Percentiles rank a stretch among this genome's conserved stretches.
Evolutionary conservation across 805 yeast species (phyloP).

Genomic region (Ogataea nakhonphanomensis): DNA sequence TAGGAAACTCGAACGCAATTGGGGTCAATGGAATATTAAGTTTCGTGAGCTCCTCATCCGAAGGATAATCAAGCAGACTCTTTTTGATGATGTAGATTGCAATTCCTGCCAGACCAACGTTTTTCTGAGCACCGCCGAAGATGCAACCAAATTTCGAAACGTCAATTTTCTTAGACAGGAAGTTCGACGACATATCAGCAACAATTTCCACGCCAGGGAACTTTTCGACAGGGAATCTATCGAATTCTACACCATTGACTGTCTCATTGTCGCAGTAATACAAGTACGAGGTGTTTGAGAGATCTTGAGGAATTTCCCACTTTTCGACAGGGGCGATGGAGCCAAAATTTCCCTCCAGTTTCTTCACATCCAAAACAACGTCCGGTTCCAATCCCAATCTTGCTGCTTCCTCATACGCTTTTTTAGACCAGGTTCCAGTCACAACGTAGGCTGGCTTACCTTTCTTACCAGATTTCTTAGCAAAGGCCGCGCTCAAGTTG

Average conservation of each 20-base stretch:
- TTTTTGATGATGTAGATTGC: constrained; percentile 89
- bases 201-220: constrained; percentile 76
- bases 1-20: constrained; percentile 82
- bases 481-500: constrained; percentile 70
- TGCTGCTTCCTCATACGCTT: constrained; percentile 80
- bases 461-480: constrained; percentile 61
- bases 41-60: constrained; percentile 55
- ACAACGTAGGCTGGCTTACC: constrained; percentile 85
- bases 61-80: constrained; percentile 62
- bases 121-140: constrained; percentile 98
- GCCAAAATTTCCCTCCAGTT: constrained; percentile 54
- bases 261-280: constrained; percentile 97
- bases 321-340: constrained; percentile 60
- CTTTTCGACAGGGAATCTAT: constrained; percentile 44
- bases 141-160: constrained; percentile 82
- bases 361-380: constrained; percentile 62
- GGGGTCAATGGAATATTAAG: constrained; percentile 79
- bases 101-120: constrained; percentile 95
- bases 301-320: constrained; percentile 61
- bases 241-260: constrained; percentile 88
- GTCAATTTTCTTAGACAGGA: constrained; percentile 77
- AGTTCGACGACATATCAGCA: constrained; percentile 93
- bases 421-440: constrained; percentile 93
- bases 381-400: constrained; percentile 79
- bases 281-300: constrained; percentile 71